Percentiles rank a stretch among this genome's conserved stretches.
These are phyloP conservation scores for Arthrobotrys megalospora DNA, from an alignment of 2,329 filamentous ascomycete species.

Conservation along the genomic window DNA sequence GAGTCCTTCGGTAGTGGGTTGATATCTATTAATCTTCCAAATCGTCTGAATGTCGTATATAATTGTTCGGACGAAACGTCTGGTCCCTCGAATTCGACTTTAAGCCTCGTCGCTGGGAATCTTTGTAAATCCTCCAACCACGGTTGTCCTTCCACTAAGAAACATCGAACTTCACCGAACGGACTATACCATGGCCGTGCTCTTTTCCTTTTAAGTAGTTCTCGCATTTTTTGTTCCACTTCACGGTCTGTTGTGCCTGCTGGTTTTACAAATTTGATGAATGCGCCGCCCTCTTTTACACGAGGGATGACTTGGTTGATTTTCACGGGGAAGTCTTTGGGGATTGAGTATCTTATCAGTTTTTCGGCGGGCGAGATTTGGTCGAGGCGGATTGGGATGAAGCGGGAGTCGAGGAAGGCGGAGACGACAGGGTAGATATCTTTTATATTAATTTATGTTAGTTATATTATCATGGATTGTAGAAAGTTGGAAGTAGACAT, in stretches of 20 bases:
- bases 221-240: slow-evolving; percentile 75
- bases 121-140: slow-evolving; percentile 95
- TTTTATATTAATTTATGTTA: slow-evolving; percentile 66
- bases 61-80: slow-evolving; percentile 89
- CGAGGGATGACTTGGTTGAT: slow-evolving; percentile 87
- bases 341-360: slow-evolving; percentile 75
- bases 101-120: slow-evolving; percentile 81
- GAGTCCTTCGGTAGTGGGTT: slow-evolving; percentile 85
- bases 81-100: slow-evolving; percentile 85
- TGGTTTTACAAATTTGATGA: slow-evolving; percentile 82
- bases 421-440: slow-evolving; percentile 88
- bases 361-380: slow-evolving; percentile 70
- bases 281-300: slow-evolving; percentile 91
- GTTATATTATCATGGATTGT: background rate
- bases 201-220: slow-evolving; percentile 77
- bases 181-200: slow-evolving; percentile 93
- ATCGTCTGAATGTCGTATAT: slow-evolving; percentile 88
- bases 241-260: slow-evolving; percentile 69
- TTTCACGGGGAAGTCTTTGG: slow-evolving; percentile 70
- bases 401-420: slow-evolving; percentile 69
- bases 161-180: slow-evolving; percentile 78
- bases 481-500: slow-evolving; percentile 65
- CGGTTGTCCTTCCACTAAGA: slow-evolving; percentile 84
- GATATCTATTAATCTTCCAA: slow-evolving; percentile 92
- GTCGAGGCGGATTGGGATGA: slow-evolving; percentile 72